Conservation (phyloP, 2,329 filamentous ascomycete species). For the Aspergillus sp. region DNA sequence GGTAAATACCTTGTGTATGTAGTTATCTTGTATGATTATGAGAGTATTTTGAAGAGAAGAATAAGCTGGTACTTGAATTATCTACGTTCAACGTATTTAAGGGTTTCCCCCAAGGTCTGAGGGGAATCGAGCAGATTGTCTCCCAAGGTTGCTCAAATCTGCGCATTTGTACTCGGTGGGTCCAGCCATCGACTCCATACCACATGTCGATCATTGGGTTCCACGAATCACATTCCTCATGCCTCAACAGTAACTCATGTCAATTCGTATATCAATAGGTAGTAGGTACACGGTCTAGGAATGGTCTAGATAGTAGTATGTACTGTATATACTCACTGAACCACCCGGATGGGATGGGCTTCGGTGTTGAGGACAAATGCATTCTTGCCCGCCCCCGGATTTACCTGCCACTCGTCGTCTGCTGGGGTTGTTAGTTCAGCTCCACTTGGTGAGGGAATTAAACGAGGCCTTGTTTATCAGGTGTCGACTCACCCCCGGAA, state of each 20-base stretch:
- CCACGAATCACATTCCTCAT: too few species aligned
- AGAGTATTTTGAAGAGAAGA: too few species aligned
- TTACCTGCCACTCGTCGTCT: constrained; percentile 58
- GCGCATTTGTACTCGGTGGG: constrained; percentile 5
- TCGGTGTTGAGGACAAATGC: constrained; percentile 62
- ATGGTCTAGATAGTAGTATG: neutral
- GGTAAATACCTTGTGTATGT: neutral
- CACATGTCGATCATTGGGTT: too few species aligned
- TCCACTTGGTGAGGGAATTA: too few species aligned
- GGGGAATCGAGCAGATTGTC: neutral
- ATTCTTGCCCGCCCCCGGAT: constrained; percentile 44
- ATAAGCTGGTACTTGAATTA: too few species aligned
- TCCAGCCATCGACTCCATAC: too few species aligned
- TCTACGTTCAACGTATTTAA: too few species aligned
- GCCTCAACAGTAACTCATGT: too few species aligned
- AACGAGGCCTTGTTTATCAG: neutral
- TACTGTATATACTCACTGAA: constrained; percentile 3
- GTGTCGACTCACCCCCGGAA: constrained; percentile 32
- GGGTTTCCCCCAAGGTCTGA: too few species aligned
- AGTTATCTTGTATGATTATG: neutral
- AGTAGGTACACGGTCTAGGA: too few species aligned
- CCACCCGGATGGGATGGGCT: constrained; percentile 49
- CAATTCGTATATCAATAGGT: too few species aligned
- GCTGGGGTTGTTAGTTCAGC: constrained; percentile 6
- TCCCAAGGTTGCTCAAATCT: constrained; percentile 20